phyloP scores from a whole-genome alignment of 768 basidiomycete species.

The Hypsizygus marmoreus region DNA sequence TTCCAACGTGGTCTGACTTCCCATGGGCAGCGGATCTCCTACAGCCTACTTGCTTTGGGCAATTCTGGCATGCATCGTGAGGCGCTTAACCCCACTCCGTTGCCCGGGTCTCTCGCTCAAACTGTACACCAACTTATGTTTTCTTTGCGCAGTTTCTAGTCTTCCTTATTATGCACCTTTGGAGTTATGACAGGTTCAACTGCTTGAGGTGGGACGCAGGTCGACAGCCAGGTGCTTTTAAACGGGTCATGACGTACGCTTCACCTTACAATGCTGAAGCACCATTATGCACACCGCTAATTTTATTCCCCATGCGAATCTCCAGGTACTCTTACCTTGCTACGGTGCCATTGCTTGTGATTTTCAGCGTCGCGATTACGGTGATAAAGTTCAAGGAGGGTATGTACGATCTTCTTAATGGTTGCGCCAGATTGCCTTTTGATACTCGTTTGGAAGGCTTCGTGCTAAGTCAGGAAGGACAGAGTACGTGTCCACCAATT shows the following conservation, averaged over 20 bases:
- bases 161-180: slow-evolving; percentile 76
- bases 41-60: slow-evolving; percentile 79
- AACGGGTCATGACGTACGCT: slow-evolving; percentile 83
- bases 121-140: no score
- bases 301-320: no score
- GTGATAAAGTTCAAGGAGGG: slow-evolving; percentile 76
- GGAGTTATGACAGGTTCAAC: slow-evolving; percentile 76
- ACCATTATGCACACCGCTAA: no score
- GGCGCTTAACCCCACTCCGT: slow-evolving; percentile 51
- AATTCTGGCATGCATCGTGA: slow-evolving; percentile 63
- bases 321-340: slow-evolving; percentile 77
- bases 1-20: no score
- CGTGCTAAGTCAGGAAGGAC: slow-evolving; percentile 31
- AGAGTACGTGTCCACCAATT: slow-evolving; percentile 26
- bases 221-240: slow-evolving; percentile 82
- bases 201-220: slow-evolving; percentile 77
- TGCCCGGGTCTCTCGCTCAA: slow-evolving; percentile 28
- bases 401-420: no score
- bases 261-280: no score
- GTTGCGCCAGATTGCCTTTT: no score
- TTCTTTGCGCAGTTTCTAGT: slow-evolving; percentile 65
- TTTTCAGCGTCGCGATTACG: slow-evolving; percentile 64
- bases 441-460: no score
- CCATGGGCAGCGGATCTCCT: slow-evolving; percentile 76
- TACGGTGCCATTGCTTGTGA: slow-evolving; percentile 63